Base-by-base conservation (phyloP, 1,284 basidiomycete species). In the Boletus semigastroideus region DNA sequence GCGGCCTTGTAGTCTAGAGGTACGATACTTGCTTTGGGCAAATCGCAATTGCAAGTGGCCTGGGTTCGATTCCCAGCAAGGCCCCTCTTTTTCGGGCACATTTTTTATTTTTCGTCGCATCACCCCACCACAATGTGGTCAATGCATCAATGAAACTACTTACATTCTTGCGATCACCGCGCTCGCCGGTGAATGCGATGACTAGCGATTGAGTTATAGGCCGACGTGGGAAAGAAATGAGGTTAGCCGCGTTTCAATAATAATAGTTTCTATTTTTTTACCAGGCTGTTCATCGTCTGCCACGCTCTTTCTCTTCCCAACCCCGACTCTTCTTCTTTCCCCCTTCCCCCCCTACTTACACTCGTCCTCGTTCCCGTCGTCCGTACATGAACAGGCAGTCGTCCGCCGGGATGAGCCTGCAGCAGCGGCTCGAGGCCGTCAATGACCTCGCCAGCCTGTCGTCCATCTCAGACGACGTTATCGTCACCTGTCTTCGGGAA, bases 401-500 rank as follows among this genome's bases (percentile, higher is more conserved):
- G 57, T 70, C 73, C 47, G 63, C 73, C 28, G 63, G 61, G 57
- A 74, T 76, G 70, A 75, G 72, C 64, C 70, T 72, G 42, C 83
- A 86, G 61, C 83, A 85, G 66, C 81, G 79, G 63, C 79, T 89
- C 58, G 84, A 89, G 75, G 78, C 77, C 49, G 79, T 82, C 59
- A 76, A 73, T 14, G 83, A 90, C 80, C 80, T 90, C 63, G 69
- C 83, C 20, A 72, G 72, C 34, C 78, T 90, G 50, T 73, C 80
- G 2, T 70, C 80, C 48, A 64, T 86, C 52, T 84, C 84, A 8
- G 89, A 92, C 75, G 89, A 92, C 67, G 77, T 84, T 67, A 84
- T 92, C 65, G 86, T 90, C 48, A 82, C 89, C 56, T 90, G 87
- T 56, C 79, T 95, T 46, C 85, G 91, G 33, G 91, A 94, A 72